phyloP scores from a whole-genome alignment of 164 flowering plant species.

The Vitis rotundifolia region DNA sequence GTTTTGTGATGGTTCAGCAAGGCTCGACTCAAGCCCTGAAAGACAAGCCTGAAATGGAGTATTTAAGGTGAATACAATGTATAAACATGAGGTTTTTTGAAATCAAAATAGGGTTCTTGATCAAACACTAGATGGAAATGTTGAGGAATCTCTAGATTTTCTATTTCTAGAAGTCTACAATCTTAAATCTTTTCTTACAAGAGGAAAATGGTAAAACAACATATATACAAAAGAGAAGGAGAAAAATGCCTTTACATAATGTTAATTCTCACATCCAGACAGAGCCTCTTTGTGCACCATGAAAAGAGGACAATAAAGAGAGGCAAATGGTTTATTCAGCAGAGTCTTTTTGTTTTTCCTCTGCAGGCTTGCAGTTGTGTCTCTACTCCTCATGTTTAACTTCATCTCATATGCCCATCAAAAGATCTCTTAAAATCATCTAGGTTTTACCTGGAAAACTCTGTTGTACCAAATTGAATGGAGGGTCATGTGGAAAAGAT shows the following conservation, averaged over 20 bases:
- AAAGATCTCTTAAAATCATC: slow-evolving; percentile 8
- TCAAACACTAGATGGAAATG: neutral
- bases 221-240: too few relatives aligned
- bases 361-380: neutral
- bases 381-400: neutral
- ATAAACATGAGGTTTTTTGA: too few relatives aligned
- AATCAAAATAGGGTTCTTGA: too few relatives aligned
- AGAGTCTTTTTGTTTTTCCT: neutral
- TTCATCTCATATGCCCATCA: neutral
- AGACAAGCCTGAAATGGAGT: too few relatives aligned
- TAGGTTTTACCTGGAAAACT: slow-evolving; percentile 47
- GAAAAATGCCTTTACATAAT: neutral
- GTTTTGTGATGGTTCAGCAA: too few relatives aligned
- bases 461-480: slow-evolving; percentile 72
- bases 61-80: too few relatives aligned
- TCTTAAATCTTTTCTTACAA: neutral
- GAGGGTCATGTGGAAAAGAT: slow-evolving; percentile 68
- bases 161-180: neutral
- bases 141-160: neutral
- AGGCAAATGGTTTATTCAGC: neutral
- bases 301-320: neutral
- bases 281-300: neutral
- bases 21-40: too few relatives aligned
- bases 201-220: neutral
- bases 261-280: neutral